These are phyloP conservation scores for Laetiporus sulphureus DNA, from an alignment of 1,284 basidiomycete species.

Conservation along the genomic window DNA sequence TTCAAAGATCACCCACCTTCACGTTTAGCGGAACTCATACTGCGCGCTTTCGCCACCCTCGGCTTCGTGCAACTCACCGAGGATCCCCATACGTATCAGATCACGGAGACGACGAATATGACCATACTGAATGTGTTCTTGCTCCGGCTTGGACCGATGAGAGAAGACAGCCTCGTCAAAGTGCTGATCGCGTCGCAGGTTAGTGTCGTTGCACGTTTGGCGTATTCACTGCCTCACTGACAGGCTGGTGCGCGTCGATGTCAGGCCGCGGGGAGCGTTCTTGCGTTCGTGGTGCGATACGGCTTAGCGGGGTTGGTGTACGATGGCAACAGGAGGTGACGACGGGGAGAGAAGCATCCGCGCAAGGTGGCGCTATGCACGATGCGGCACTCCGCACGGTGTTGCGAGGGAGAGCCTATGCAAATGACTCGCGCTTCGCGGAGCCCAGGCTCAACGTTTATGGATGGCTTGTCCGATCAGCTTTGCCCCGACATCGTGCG, in stretches of 20 bases:
- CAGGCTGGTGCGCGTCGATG: not conserved
- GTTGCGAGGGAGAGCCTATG: too few species aligned
- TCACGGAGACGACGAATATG: conserved; percentile 75
- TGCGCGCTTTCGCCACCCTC: conserved; percentile 54
- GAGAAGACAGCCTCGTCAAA: conserved; percentile 70
- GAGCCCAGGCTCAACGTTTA: too few species aligned
- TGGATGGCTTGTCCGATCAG: too few species aligned
- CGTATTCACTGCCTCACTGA: not conserved
- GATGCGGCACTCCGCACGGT: too few species aligned
- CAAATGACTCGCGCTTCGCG: too few species aligned
- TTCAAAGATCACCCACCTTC: conserved; percentile 48
- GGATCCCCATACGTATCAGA: conserved; percentile 45
- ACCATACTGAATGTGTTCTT: conserved; percentile 86
- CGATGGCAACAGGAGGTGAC: conserved; percentile 77
- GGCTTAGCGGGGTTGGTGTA: conserved; percentile 84
- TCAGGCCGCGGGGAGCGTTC: conserved; percentile 62
- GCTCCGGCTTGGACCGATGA: conserved; percentile 73
- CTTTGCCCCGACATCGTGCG: too few species aligned
- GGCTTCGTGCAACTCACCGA: conserved; percentile 63
- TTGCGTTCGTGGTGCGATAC: conserved; percentile 83
- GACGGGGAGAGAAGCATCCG: too few species aligned
- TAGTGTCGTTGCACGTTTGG: conserved; percentile 2
- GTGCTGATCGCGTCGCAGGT: conserved; percentile 72
- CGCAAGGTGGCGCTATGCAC: too few species aligned
- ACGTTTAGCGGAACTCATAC: conserved; percentile 42